A percentile compares a stretch with the other conserved stretches of the same genome.
Evolutionary conservation across 2,329 filamentous ascomycete species (phyloP).

Genomic region (Pseudocercospora fuligena): DNA sequence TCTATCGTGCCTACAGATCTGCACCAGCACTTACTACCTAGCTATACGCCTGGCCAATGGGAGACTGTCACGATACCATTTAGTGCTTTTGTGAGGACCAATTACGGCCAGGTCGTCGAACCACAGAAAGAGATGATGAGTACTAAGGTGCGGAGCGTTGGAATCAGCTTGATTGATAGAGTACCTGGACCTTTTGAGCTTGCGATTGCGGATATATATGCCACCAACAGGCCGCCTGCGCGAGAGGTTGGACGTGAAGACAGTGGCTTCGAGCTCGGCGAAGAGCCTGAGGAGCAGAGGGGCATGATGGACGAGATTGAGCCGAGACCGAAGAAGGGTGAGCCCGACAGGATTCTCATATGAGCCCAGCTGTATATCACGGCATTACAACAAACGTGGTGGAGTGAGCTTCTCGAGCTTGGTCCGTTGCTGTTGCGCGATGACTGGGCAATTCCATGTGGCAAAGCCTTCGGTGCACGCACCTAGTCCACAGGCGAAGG

Average conservation of each 20-base stretch:
- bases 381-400: neutral
- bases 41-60: constrained; percentile 81
- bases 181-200: constrained; percentile 88
- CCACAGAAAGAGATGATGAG: constrained; percentile 88
- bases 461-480: neutral
- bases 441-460: neutral
- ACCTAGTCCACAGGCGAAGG: neutral
- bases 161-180: constrained; percentile 86
- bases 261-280: constrained; percentile 36
- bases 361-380: constrained; percentile 22
- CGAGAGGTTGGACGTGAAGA: constrained; percentile 41
- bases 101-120: constrained; percentile 88
- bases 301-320: constrained; percentile 41
- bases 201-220: constrained; percentile 85
- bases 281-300: constrained; percentile 27
- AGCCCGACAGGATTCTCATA: constrained; percentile 44
- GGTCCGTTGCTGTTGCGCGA: neutral
- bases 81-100: constrained; percentile 93
- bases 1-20: constrained; percentile 92
- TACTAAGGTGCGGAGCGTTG: constrained; percentile 82
- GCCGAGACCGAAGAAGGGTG: constrained; percentile 39
- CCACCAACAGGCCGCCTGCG: constrained; percentile 69
- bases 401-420: too few relatives aligned
- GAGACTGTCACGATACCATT: constrained; percentile 92
- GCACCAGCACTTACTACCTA: constrained; percentile 89